Base-by-base conservation (phyloP, 2,329 filamentous ascomycete genomes). In the Diplodia mutila region DNA sequence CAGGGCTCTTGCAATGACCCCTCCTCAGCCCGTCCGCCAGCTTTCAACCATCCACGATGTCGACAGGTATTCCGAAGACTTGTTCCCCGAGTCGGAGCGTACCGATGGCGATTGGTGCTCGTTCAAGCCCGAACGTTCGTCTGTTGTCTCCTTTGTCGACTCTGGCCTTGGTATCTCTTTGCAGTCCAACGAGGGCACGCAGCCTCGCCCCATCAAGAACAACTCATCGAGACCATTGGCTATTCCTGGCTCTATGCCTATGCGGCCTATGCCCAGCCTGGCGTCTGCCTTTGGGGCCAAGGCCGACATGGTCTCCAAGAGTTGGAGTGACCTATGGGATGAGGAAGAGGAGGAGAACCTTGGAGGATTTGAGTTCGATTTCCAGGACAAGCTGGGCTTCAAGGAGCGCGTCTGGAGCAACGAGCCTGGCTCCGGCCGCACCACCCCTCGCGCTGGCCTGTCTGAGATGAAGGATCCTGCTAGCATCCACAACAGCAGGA, bases 271-370 rank as follows among this genome's bases (percentile, higher is more conserved):
- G 72, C 84, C 87, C 65, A 89, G 91, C 69, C 90, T 94, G 85
- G 89, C 91, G 4, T 87, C 90, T 75, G 87, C 94, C 61, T 94
- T 97, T 76, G 92, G 91, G 63, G 89, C 89, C 75, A 89, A 91
- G 77, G 87, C 88, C 70, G 91, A 94, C 54, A 84, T 86, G 57
- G 92, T 96, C 57, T 97, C 95, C 67, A 98, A 98, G 90, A 98
- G 95, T 84, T 99, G 95, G 95, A 97, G 94, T 75, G 95, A 99
- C 78, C 89, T 98, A 79, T 97, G 93, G 90, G 94, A 98, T 68
- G 94, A 98, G 78, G 94, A 98, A 77, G 94, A 98, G 65, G 93
- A 95, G 75, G 89, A 91, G 71, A 89, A 71, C 29, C 34, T 75
- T 61, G 75, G 91, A 70, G 87, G 91, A 72, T 84, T 85, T 42